phyloP scores from a whole-genome alignment of 2,329 filamentous ascomycete genomes.

The Cladosporium phlei region DNA sequence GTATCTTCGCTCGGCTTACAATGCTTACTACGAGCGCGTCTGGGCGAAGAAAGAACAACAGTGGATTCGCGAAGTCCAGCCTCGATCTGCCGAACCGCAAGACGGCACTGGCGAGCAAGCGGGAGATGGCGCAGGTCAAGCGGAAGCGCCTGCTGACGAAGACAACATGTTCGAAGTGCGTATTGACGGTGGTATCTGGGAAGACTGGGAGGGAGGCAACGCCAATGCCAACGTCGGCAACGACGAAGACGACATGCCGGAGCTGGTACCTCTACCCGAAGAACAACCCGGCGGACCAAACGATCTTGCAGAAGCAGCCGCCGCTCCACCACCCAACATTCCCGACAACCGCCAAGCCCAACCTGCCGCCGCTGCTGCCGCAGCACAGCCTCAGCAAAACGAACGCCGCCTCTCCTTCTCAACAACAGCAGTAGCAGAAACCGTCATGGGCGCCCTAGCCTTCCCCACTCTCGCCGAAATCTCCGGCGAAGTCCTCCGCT shows the following conservation, averaged over 20 bases:
- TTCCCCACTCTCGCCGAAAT: constrained; percentile 77
- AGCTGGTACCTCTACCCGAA: constrained; percentile 32
- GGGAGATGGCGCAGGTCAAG: constrained; percentile 10
- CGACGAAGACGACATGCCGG: constrained; percentile 10
- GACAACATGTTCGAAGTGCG: constrained; percentile 33
- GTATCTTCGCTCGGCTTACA: constrained; percentile 61
- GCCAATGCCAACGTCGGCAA: constrained; percentile 26
- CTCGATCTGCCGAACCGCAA: constrained; percentile 38
- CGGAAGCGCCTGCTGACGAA: constrained; percentile 15
- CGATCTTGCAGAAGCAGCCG: constrained; percentile 33
- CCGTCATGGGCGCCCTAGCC: constrained; percentile 64
- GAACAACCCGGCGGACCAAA: constrained; percentile 8
- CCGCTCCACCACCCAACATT: constrained; percentile 16
- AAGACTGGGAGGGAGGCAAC: constrained; percentile 39
- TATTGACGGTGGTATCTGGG: constrained; percentile 38
- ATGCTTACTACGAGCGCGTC: constrained; percentile 55
- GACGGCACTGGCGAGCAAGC: constrained; percentile 17
- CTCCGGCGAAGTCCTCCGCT: constrained; percentile 69
- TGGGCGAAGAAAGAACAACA: constrained; percentile 55
- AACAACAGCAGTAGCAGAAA: constrained; percentile 53
- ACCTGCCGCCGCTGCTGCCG: constrained; percentile 15
- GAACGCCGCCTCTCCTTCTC: constrained; percentile 46
- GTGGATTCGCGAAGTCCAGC: constrained; percentile 61
- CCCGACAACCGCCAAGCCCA: constrained; percentile 17
- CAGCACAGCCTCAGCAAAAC: constrained; percentile 29